Evolutionary conservation across 495 filamentous ascomycete species (phyloP).

Genomic region (Aspergillus avenaceus): DNA sequence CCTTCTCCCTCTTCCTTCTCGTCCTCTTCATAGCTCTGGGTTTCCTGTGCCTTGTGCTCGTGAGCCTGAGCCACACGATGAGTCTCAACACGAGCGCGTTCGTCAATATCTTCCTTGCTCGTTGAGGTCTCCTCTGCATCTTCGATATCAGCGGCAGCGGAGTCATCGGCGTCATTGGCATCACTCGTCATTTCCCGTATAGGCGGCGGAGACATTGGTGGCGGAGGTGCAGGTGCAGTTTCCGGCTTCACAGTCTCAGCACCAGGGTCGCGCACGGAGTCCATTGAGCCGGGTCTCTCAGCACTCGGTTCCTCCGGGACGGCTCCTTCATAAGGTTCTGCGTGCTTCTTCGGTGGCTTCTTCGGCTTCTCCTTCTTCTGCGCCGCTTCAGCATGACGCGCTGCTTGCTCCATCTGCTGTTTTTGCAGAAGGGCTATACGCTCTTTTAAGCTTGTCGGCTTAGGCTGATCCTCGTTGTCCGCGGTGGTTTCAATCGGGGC

Average conservation of each 20-base stretch:
- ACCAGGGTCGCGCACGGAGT: constrained; percentile 52
- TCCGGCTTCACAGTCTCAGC: constrained; percentile 50
- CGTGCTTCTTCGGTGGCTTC: constrained; percentile 70
- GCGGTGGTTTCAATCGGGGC: constrained; percentile 53
- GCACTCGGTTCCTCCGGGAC: constrained; percentile 29
- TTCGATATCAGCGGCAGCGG: constrained; percentile 80
- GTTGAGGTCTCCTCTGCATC: constrained; percentile 72
- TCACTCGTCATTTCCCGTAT: constrained; percentile 60
- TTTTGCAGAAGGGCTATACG: constrained; percentile 89
- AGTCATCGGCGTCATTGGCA: constrained; percentile 87
- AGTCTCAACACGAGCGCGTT: constrained; percentile 27
- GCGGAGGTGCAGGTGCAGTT: constrained; percentile 41
- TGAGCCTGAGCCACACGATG: constrained; percentile 16
- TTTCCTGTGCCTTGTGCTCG: constrained; percentile 23
- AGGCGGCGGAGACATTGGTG: constrained; percentile 39
- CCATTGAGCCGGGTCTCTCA: constrained; percentile 47
- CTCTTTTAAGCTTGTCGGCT: constrained; percentile 90
- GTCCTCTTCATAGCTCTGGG: constrained; percentile 41
- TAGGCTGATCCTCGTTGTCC: constrained; percentile 62
- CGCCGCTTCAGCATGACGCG: constrained; percentile 70
- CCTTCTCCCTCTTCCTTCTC: constrained; percentile 57
- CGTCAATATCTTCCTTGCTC: constrained; percentile 71
- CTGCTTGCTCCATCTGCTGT: constrained; percentile 84
- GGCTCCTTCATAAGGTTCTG: constrained; percentile 49
- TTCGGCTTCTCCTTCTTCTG: constrained; percentile 90